Evolutionary conservation across 441 rosid species (phyloP), one percentile per base, ranked within the genome.

Genomic region (Heliophila coronopifolia): DNA sequence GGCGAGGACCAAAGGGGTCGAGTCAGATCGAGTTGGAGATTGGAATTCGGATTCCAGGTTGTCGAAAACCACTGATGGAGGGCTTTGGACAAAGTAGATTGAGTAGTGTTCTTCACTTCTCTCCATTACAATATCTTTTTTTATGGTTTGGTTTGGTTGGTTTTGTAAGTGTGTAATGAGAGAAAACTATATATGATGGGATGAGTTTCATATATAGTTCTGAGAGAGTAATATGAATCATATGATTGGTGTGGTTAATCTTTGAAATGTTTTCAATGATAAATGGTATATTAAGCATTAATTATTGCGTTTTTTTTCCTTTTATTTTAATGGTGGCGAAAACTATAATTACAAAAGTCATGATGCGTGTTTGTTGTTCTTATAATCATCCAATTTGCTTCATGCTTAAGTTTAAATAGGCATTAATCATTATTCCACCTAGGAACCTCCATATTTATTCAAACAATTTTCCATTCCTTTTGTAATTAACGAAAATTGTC

Each of bases 11-110:
- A 66, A 59, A 23, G 50, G 60, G 26, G 32, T 14, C n/a, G 74
- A 20, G 25, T 68, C 73, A 34, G 75, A 66, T 19, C 69, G 61
- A 30, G 61, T 50, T 2, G 79, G 72, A 19, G 84, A 77, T 8
- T 75, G 73, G 24, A 49, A 69, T 25, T 66, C 50, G 28, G 65
- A 59, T 11, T 63, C 73, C 0, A 30, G 23, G 36, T 46, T 39
- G 38, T 36, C 41, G 45, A 44, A 46, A 43, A 12, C 58, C 6
- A n/a, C n/a, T n/a, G 83, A 73, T 12, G 94, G 75, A 19, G 97
- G 97, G 67, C 92, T 88, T 52, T 84, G 92, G 9, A 84, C 86
- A 58, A 70, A 83, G 73, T 84, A 84, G 19, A 55, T 58, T 19
- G 65, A 14, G 60, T 46, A 44, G 30, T 31, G 39, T 41, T 53